Evolutionary conservation across 2,329 filamentous ascomycete genomes (phyloP).

Genomic region (Tolypocladium sp.): DNA sequence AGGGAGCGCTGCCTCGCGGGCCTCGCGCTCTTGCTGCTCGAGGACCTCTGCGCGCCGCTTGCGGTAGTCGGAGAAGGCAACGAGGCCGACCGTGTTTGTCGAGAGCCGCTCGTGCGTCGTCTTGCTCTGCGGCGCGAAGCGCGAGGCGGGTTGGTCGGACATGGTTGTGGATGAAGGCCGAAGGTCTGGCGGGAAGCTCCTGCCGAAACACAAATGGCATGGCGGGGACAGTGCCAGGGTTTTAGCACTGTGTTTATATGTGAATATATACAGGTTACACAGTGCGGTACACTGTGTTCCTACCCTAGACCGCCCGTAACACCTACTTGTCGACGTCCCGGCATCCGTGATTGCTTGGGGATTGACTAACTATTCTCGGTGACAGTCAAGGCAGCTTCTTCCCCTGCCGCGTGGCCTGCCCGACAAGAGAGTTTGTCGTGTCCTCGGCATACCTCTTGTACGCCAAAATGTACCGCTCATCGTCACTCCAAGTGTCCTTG

Average conservation of each 20-base stretch:
- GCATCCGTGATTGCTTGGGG: background rate
- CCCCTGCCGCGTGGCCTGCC: slow-evolving; percentile 53
- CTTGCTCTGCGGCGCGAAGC: slow-evolving; percentile 68
- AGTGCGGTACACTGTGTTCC: background rate
- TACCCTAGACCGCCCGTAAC: background rate
- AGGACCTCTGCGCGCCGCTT: slow-evolving; percentile 93
- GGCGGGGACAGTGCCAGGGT: background rate
- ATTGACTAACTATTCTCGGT: background rate
- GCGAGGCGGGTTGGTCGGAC: slow-evolving; percentile 35
- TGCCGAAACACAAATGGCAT: background rate
- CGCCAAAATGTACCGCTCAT: slow-evolving; percentile 56
- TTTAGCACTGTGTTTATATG: background rate
- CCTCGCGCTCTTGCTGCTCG: slow-evolving; percentile 80
- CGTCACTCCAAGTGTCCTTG: slow-evolving; percentile 57
- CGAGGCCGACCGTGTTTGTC: slow-evolving; percentile 81
- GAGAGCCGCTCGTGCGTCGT: slow-evolving; percentile 77
- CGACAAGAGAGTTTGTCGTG: slow-evolving; percentile 51
- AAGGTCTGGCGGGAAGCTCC: background rate
- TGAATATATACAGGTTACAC: background rate
- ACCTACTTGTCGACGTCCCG: background rate
- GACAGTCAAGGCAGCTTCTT: slow-evolving; percentile 41
- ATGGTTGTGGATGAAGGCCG: slow-evolving; percentile 15
- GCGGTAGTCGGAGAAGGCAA: slow-evolving; percentile 86
- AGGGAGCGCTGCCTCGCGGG: slow-evolving; percentile 49
- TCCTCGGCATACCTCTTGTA: slow-evolving; percentile 62